These are phyloP conservation scores for Ogataea nitratoaversa DNA, from an alignment of 805 yeast genomes.

Conservation along the genomic window DNA sequence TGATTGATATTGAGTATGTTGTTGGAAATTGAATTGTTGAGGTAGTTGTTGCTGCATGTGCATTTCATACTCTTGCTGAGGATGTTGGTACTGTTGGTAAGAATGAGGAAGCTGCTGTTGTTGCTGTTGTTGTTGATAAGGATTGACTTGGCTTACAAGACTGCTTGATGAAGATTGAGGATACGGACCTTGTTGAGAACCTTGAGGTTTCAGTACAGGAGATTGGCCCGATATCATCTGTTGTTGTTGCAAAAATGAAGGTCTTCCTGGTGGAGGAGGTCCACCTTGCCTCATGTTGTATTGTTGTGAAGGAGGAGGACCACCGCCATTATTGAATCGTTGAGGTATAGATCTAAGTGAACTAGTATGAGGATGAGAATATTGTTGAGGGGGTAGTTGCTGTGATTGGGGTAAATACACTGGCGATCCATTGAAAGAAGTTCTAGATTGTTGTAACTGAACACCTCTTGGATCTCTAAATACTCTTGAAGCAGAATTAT, in stretches of 20 bases:
- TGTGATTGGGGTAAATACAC: too few species aligned
- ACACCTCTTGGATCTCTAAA: conserved; percentile 33
- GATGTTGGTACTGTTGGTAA: not conserved
- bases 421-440: conserved; percentile 10
- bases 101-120: conserved; percentile 2
- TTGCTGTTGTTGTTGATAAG: conserved; percentile 6
- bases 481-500: too few species aligned
- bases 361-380: too few species aligned
- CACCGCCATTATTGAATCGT: not conserved
- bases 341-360: too few species aligned
- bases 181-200: not conserved
- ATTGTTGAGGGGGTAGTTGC: too few species aligned
- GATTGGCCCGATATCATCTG: not conserved
- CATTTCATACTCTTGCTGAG: not conserved
- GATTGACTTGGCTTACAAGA: conserved; percentile 5
- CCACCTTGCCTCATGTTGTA: not conserved
- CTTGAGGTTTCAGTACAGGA: not conserved
- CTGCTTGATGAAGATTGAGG: conserved; percentile 4
- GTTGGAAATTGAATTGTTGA: not conserved
- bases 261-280: not conserved
- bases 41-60: too few species aligned
- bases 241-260: not conserved
- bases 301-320: not conserved
- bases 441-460: too few species aligned
- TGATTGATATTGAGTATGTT: not conserved